Evolutionary conservation across 2,329 filamentous ascomycete genomes (phyloP).

Genomic region (Lasiodiplodia sp.): DNA sequence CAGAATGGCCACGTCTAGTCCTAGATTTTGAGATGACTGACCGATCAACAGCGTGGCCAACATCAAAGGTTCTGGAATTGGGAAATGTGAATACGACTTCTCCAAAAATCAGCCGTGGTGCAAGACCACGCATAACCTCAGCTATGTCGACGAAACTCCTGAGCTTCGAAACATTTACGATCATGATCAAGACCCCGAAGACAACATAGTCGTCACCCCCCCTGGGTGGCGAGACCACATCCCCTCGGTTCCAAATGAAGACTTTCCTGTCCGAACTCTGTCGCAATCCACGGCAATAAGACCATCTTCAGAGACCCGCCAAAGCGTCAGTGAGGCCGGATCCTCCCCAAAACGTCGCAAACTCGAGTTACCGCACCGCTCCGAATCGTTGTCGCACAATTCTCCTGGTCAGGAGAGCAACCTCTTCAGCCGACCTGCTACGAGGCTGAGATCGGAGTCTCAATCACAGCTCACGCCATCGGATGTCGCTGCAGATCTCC

Average conservation of each 20-base stretch:
- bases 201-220: conserved; percentile 25
- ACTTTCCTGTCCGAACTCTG: not conserved
- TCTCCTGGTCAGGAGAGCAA: conserved; percentile 2
- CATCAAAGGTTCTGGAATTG: conserved; percentile 36
- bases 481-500: not conserved
- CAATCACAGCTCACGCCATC: conserved; percentile 1
- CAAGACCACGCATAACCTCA: conserved; percentile 39
- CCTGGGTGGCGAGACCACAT: conserved; percentile 28
- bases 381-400: not conserved
- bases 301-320: conserved; percentile 4
- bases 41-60: conserved; percentile 34
- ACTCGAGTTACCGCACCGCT: not conserved
- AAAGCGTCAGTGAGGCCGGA: conserved; percentile 9
- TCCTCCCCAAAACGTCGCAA: conserved; percentile 27
- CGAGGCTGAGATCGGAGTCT: not conserved
- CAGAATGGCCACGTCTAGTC: not conserved
- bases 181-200: conserved; percentile 35
- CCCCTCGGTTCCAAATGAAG: not conserved
- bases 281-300: not conserved
- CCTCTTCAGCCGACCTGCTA: not conserved
- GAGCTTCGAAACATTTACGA: conserved; percentile 44
- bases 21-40: not conserved
- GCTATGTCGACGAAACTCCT: conserved; percentile 42
- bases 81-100: conserved; percentile 42
- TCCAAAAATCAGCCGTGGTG: conserved; percentile 41